Evolutionary conservation across 352 stramenopile genomes (phyloP).

Genomic region (Phytophthora sp.): DNA sequence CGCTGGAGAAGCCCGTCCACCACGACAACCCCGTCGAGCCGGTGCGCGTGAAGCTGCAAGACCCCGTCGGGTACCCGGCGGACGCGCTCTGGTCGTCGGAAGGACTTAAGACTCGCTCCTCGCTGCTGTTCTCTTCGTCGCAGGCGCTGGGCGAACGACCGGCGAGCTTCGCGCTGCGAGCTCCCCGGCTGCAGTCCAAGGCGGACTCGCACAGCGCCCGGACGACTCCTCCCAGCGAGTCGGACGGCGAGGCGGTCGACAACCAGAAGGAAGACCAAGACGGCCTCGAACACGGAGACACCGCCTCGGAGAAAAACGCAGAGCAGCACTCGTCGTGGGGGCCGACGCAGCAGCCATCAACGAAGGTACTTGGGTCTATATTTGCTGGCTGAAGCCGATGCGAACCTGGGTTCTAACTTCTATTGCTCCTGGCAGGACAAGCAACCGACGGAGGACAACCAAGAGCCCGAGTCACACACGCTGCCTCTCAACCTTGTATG

Average conservation of each 20-base stretch:
- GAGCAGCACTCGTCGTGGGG: constrained; percentile 22
- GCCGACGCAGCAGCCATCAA: constrained; percentile 12
- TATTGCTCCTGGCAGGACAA: constrained; percentile 20
- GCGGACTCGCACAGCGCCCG: constrained; percentile 28
- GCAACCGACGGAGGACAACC: constrained; percentile 29
- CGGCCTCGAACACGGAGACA: background rate
- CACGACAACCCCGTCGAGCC: constrained; percentile 54
- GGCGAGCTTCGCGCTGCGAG: constrained; percentile 31
- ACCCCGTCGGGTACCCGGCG: constrained; percentile 43
- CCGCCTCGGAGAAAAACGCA: constrained; percentile 19
- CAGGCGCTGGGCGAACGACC: constrained; percentile 30
- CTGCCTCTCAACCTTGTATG: constrained; percentile 35
- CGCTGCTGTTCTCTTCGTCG: constrained; percentile 55
- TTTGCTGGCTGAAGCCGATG: background rate
- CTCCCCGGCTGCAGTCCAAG: constrained; percentile 26
- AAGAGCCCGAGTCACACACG: constrained; percentile 24
- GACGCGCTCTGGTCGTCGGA: constrained; percentile 69
- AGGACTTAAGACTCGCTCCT: constrained; percentile 48
- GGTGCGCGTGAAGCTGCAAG: constrained; percentile 63
- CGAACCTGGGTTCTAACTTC: constrained; percentile 7
- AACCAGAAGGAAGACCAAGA: constrained; percentile 48
- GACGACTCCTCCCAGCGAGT: constrained; percentile 28
- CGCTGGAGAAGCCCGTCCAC: constrained; percentile 45
- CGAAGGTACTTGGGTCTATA: constrained; percentile 25
- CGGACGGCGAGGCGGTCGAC: constrained; percentile 33